Base-by-base conservation (phyloP, 805 yeast genomes). In the Lipomyces kockii region DNA sequence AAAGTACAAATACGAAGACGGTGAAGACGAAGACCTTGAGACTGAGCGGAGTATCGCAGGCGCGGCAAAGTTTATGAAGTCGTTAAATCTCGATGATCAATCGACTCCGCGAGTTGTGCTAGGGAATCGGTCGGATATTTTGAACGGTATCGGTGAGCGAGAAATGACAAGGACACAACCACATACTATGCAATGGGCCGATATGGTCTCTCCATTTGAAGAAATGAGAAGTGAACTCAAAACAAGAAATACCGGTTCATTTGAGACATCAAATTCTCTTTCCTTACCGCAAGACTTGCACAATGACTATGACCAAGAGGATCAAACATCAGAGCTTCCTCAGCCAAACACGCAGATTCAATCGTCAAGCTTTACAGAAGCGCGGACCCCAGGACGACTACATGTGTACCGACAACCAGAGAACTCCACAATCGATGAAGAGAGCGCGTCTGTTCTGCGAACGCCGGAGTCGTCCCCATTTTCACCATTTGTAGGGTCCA, bases 381-480 rank as follows among this genome's bases (percentile, higher is more conserved):
- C 56, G 8, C 55, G 39, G 14, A 62, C 65, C 11, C 65, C 60
- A 20, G 51, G 51, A 27, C 60, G 64, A 17, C 35, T 2, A 17
- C 34, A n/a, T 20, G 55, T 27, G 11, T 34, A 60, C 20, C 37
- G 60, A 43, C 51, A 57, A 27, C 76, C 56, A 68, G 69, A 43
- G 66, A 71, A 64, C 58, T 72, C 68, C 49, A 54, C 72, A 14
- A 61, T 55, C 51, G 68, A 65, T 60, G 64, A 64, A 29, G 60
- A 67, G 58, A 39, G 46, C 63, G 60, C 65, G 25, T 58, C 62
- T 25, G 20, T 65, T 46, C 25, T 64, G 49, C 67, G 63, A 35
- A 57, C 71, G 14, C 70, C 73, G 27, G 66, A 68, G 56, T 64
- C 69, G 11, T 63, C 73, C 8, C 71, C 68, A 27, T 67, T 67